Evolutionary conservation across 192 early-diverging fungal genomes (phyloP), one percentile per base, ranked within the genome.

Genomic region (Linnemannia zychae): DNA sequence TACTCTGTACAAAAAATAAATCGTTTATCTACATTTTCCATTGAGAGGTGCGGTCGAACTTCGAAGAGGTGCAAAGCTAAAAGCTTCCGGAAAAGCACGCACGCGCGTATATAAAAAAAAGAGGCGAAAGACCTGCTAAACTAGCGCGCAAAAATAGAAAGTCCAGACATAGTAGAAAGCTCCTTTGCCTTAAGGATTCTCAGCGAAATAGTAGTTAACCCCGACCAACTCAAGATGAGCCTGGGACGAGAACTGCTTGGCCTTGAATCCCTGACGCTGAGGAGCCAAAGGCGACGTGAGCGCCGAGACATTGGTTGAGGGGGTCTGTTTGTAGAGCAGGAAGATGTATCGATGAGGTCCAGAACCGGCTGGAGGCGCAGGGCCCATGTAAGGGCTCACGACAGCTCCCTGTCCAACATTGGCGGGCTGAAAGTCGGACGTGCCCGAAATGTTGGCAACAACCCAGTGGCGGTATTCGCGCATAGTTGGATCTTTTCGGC

Each of bases 331-430:
- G 80, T 89, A 94, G 17, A 92, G 72, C 17, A 92, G 79, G 71
- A 94, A 92, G 66, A 92, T 84, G 49, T 92, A 92, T 6, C 93
- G 89, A 79, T 94, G 93, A 44, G 82, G 77, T 22, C 92, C 92
- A 46, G 87, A 90, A 20, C 89, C 91, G 12, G 60, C 28, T 9
- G 88, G 89, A 20, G 93, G 93, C 9, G 80, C 82, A 7, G 93
- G 93, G 20, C 88, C 90, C 71, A 90, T 86, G 31, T 92, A 92
- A 15, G 77, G 40, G 20, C 88, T 87, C 7, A 88, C 20, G 0
- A n/a, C 49, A 44, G 78, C 68, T 66, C 83, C 73, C 40, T 81
- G 65, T n/a, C 67, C 71, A 20, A 88, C 22, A 15, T 77, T 76
- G 22, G 80, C 78, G 24, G 77, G 77, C n/a, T 78, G 73, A 24